Evolutionary conservation across 208 protist genomes (phyloP), one percentile per base, ranked within the genome.

Genomic region (Leishmania aethiopica): DNA sequence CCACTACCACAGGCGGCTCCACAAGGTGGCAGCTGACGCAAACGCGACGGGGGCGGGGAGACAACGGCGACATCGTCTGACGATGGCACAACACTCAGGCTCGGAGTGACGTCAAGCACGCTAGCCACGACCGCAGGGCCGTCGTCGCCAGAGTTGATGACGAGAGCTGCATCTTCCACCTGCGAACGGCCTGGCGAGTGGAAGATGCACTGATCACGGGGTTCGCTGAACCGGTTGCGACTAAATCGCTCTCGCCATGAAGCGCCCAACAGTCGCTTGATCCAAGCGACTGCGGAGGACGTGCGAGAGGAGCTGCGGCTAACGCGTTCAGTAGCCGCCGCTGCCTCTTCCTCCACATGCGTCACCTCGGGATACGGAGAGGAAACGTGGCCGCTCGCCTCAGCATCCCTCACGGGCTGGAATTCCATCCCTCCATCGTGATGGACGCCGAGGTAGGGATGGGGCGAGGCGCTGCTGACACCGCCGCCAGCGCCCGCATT

Each of bases 211-310:
- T 40, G 72, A 35, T 45, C 72, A 60, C 49, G 72, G 25, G 42
- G 62, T 55, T 60, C 37, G 37, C 42, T 78, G 59, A 17, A 28
- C 17, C 49, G 77, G 62, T 85, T 62, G 7, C 62, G 77, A 13
- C 62, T 45, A 1, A 77, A 53, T 0, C 77, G 77, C 51, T 81
- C 62, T 25, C 76, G 77, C 2, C 82, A 75, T 0, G 82, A 37
- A 37, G 79, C 62, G n/a, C 72, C 82, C 37, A 81, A 55, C 5
- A 85, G 32, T 25, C 77, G 77, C 32, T 57, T 62, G 22, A 85
- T 78, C 82, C 82, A 85, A 73, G 60, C 17, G 57, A 28, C 55
- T 19, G 82, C 72, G 19, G 76, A 64, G 37, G 75, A 78, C 19
- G 55, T 25, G 59, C 60, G 70, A 22, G 57, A 77, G 42, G 35